A percentile compares a stretch with the other conserved stretches of the same genome.
phyloP scores from a whole-genome alignment of 2,329 filamentous ascomycete species.

The Claviceps sp. region DNA sequence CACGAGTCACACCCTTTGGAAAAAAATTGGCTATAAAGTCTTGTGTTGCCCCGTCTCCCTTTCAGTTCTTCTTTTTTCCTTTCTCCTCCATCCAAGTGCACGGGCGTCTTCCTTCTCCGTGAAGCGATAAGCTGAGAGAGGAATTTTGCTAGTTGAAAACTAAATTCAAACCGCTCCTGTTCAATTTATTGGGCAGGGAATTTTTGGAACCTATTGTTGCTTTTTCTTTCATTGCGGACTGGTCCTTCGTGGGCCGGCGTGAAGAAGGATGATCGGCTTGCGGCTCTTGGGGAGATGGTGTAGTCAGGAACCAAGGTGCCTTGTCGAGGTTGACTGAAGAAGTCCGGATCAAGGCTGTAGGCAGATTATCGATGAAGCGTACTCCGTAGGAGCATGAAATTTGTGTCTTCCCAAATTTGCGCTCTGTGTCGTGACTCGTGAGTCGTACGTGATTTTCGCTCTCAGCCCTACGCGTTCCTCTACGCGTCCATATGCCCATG shows the following conservation, averaged over 20 bases:
- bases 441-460: too few species aligned
- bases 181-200: slow-evolving; percentile 54
- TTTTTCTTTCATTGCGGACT: slow-evolving; percentile 28
- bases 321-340: too few species aligned
- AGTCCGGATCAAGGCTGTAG: too few species aligned
- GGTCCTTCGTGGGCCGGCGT: slow-evolving; percentile 19
- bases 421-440: too few species aligned
- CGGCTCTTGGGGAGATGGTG: neutral
- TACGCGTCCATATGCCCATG: too few species aligned
- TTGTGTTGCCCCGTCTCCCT: slow-evolving; percentile 8
- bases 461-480: too few species aligned
- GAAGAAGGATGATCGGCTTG: slow-evolving; percentile 22
- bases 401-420: too few species aligned
- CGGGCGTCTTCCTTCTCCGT: slow-evolving; percentile 48
- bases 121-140: slow-evolving; percentile 61
- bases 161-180: slow-evolving; percentile 58
- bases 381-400: too few species aligned
- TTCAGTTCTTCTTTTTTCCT: slow-evolving; percentile 25
- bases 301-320: too few species aligned
- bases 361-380: too few species aligned
- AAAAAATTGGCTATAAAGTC: slow-evolving; percentile 20
- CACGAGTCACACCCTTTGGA: neutral
- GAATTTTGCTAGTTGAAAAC: slow-evolving; percentile 85
- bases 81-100: slow-evolving; percentile 46
- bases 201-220: slow-evolving; percentile 48